These are phyloP conservation scores for Ophiostoma perfectum DNA, from an alignment of 2,329 filamentous ascomycete genomes.

Conservation along the genomic window DNA sequence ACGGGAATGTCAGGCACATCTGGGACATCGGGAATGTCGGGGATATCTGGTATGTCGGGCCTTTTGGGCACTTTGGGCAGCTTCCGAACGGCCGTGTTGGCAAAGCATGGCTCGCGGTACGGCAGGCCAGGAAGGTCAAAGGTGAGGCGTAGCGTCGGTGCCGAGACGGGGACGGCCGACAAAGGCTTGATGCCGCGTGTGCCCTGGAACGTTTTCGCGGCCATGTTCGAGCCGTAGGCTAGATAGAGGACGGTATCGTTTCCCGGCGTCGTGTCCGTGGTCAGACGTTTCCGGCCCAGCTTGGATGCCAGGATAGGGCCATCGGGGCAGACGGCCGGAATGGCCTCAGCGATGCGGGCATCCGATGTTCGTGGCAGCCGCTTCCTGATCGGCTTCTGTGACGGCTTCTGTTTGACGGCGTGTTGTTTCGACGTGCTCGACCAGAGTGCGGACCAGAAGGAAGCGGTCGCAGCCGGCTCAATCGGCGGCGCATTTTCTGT, in stretches of 20 bases:
- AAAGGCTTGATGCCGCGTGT: conserved; percentile 73
- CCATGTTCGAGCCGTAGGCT: conserved; percentile 89
- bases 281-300: neutral
- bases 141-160: conserved; percentile 69
- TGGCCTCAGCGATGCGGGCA: conserved; percentile 36
- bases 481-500: neutral
- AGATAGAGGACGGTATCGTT: conserved; percentile 60
- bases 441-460: neutral
- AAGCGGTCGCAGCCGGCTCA: neutral
- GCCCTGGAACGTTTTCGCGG: conserved; percentile 71
- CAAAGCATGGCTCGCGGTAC: conserved; percentile 87
- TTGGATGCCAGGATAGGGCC: conserved; percentile 10
- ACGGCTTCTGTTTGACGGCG: neutral
- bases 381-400: neutral
- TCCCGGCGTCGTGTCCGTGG: neutral
- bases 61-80: conserved; percentile 32
- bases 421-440: neutral
- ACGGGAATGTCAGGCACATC: conserved; percentile 16
- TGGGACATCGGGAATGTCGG: neutral
- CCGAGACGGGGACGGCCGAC: conserved; percentile 73
- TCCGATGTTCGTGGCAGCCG: conserved; percentile 35
- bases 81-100: conserved; percentile 63
- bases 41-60: conserved; percentile 12
- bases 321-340: conserved; percentile 23
- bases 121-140: conserved; percentile 84